Evolutionary conservation across 305 asterid genomes (phyloP).

Genomic region (Fraxinus sp.): DNA sequence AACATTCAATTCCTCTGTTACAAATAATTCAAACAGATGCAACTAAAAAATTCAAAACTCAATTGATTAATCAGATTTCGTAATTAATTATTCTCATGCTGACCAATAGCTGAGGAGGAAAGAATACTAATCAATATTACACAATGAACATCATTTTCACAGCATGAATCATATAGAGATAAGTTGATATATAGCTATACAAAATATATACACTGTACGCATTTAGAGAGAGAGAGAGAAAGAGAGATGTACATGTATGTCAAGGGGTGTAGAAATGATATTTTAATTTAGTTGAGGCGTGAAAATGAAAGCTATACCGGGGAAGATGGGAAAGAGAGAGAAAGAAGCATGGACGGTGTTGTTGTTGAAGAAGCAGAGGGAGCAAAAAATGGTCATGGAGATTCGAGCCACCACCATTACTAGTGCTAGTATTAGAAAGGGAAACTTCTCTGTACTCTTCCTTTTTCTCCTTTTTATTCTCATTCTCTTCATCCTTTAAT

Average conservation of each 20-base stretch:
- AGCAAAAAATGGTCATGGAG: conserved; percentile 55
- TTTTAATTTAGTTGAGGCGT: conserved; percentile 54
- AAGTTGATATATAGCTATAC: conserved; percentile 17
- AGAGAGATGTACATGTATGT: conserved; percentile 27
- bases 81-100: conserved; percentile 11
- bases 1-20: neutral
- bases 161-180: conserved; percentile 25
- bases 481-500: conserved; percentile 68
- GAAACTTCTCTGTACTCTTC: conserved; percentile 57
- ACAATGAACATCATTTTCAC: conserved; percentile 32
- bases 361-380: conserved; percentile 50
- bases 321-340: conserved; percentile 36
- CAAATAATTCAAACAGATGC: neutral
- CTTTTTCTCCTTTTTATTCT: conserved; percentile 81
- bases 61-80: conserved; percentile 8
- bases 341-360: conserved; percentile 8
- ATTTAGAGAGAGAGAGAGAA: no score
- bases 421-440: conserved; percentile 34
- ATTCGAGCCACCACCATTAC: conserved; percentile 59
- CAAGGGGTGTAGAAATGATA: conserved; percentile 23
- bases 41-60: neutral
- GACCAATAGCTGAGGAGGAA: conserved; percentile 41
- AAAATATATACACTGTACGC: neutral
- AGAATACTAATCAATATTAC: conserved; percentile 24
- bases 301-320: conserved; percentile 54